Evolutionary conservation across 257 asterid species (phyloP).

Genomic region (Solanum chiquidenum): DNA sequence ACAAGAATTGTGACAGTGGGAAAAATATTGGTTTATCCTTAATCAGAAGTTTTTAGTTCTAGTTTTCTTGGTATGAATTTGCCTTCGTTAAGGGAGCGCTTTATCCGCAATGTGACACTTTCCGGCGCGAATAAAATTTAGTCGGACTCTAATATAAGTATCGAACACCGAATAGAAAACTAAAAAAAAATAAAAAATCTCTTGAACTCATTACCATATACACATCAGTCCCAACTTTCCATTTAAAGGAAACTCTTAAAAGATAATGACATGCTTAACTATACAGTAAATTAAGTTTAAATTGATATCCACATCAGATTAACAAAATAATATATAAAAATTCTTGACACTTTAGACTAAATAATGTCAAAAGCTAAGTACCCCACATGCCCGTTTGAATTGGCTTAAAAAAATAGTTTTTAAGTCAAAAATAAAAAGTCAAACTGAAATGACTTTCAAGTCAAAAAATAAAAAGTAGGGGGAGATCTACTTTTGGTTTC

Average conservation of each 20-base stretch:
- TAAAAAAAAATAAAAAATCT: no score
- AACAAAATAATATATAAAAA: background rate
- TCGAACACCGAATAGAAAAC: no score
- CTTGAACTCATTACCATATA: background rate
- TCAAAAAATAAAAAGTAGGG: no score
- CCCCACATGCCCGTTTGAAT: background rate
- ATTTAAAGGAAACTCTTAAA: background rate
- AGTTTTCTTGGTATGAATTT: rapidly evolving
- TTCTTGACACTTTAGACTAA: background rate
- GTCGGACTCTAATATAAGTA: no score
- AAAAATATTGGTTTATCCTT: rapidly evolving
- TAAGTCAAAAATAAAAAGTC: no score
- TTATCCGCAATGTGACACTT: no score
- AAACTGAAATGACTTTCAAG: no score
- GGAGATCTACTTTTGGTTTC: no score
- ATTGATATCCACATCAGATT: background rate
- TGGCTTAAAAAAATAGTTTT: no score
- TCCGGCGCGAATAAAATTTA: no score
- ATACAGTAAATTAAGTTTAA: background rate
- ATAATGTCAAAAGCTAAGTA: background rate
- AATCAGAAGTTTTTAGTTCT: rapidly evolving
- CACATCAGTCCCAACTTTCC: background rate
- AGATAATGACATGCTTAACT: background rate
- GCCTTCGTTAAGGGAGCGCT: no score
- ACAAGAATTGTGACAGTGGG: background rate